phyloP scores from a whole-genome alignment of 768 basidiomycete species.

The Pleurotus platypus region DNA sequence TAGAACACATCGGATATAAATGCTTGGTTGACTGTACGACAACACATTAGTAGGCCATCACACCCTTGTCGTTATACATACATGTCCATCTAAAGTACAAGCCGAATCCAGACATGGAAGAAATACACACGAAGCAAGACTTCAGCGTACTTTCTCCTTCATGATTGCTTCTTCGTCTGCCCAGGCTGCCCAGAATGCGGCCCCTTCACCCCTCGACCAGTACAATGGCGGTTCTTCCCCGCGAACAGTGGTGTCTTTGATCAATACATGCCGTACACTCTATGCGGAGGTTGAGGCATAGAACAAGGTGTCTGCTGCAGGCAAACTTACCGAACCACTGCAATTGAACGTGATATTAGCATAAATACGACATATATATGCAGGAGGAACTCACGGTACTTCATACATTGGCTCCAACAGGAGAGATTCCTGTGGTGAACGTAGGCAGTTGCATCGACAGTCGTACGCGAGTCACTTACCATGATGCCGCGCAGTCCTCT shows the following conservation, averaged over 20 bases:
- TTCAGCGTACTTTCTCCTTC: slow-evolving; percentile 3
- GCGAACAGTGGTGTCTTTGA: slow-evolving; percentile 68
- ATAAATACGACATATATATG: background rate
- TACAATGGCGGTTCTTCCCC: slow-evolving; percentile 65
- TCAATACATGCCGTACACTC: slow-evolving; percentile 80
- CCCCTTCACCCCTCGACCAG: slow-evolving; percentile 66
- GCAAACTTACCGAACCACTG: slow-evolving; percentile 62
- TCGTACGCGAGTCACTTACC: slow-evolving; percentile 35
- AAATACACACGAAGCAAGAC: slow-evolving; percentile 4
- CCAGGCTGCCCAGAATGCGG: slow-evolving; percentile 77
- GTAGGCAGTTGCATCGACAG: background rate
- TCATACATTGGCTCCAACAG: slow-evolving; percentile 92
- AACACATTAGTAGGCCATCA: background rate
- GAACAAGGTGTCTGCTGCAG: slow-evolving; percentile 5
- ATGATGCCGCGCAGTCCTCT: slow-evolving; percentile 87
- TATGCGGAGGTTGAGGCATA: slow-evolving; percentile 20
- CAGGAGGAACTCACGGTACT: slow-evolving; percentile 67
- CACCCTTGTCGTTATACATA: background rate
- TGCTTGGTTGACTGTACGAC: background rate
- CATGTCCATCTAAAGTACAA: slow-evolving; percentile 1
- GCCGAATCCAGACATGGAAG: background rate
- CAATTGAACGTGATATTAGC: slow-evolving; percentile 2
- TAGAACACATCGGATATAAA: slow-evolving; percentile 1
- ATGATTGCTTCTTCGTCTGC: slow-evolving; percentile 53
- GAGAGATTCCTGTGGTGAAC: slow-evolving; percentile 58